Evolutionary conservation across 1,284 basidiomycete genomes (phyloP), one percentile per base, ranked within the genome.

Genomic region (Butyriboletus appendiculatus): DNA sequence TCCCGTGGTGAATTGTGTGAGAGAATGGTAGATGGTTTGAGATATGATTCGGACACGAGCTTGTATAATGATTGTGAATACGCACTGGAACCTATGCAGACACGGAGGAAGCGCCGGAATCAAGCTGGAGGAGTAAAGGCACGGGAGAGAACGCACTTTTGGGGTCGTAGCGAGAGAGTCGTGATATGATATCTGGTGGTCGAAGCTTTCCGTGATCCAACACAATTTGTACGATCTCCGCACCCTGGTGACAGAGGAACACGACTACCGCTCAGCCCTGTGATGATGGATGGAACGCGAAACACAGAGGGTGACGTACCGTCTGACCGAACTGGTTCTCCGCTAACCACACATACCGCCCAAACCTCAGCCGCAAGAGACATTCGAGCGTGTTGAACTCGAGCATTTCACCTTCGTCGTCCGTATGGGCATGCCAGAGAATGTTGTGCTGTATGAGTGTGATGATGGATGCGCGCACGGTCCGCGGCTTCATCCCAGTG

Each of bases 381-480:
- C 92, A 94, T 66, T 94, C 92, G 50, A 88, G 81, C 15, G 84
- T 76, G 64, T 93, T 92, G 56, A 93, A 74, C 64, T 93, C 90
- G 40, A 93, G 79, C 51, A 90, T 80, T 63, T 93, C 91, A 8
- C 81, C 82, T 44, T 87, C 90, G n/a, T 86, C 84, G 34, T 86
- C 83, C 5, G 81, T 82, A 44, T 82, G 81, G 3, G 90, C 86
- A 66, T 94, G 88, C 82, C 92, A 93, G 38, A 96, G 80, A 50
- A 98, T 75, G 69, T 96, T 94, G 71, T 99, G 96, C 72, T 98
- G 96, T 24, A 96, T 81, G 49, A 99, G 83, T 47, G 90, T 83
- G 52, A 98, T 75, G 45, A 98, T 77, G 28, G 87, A 80, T 20
- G 88, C 87, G 50, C 90, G 84, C 28, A 90, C 80, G 2, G 82